Evolutionary conservation across 352 stramenopile genomes (phyloP).

Genomic region (Pythium guiyangense): DNA sequence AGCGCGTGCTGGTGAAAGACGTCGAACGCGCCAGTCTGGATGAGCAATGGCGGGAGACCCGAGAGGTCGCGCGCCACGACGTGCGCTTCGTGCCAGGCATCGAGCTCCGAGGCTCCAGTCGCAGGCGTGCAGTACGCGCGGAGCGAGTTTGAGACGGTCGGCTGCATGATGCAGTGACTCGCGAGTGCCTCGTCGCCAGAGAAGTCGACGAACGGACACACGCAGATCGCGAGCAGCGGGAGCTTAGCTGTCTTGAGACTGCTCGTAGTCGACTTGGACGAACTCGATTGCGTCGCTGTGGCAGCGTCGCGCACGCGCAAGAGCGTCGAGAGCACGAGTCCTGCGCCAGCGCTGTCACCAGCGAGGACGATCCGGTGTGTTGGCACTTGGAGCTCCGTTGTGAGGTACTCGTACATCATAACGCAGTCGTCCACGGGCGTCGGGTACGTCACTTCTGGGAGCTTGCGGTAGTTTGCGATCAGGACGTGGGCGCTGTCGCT

Average conservation of each 20-base stretch:
- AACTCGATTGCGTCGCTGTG: too few species aligned
- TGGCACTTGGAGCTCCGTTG: slow-evolving; percentile 18
- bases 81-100: slow-evolving; percentile 30
- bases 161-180: slow-evolving; percentile 44
- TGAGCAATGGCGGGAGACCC: slow-evolving; percentile 33
- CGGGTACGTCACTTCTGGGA: slow-evolving; percentile 37
- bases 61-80: slow-evolving; percentile 37
- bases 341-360: slow-evolving; percentile 49
- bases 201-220: slow-evolving; percentile 48
- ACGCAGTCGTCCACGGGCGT: slow-evolving; percentile 42
- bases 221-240: slow-evolving; percentile 34
- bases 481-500: slow-evolving; percentile 31
- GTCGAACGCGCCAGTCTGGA: slow-evolving; percentile 45
- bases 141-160: slow-evolving; percentile 32
- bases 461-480: slow-evolving; percentile 69
- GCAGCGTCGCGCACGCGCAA: slow-evolving; percentile 25
- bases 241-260: slow-evolving; percentile 1
- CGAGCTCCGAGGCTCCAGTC: not conserved
- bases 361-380: slow-evolving; percentile 32
- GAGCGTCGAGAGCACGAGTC: slow-evolving; percentile 37
- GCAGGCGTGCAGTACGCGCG: slow-evolving; percentile 21
- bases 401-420: slow-evolving; percentile 41
- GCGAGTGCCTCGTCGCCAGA: slow-evolving; percentile 22
- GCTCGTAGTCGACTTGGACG: too few species aligned
- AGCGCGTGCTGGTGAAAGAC: slow-evolving; percentile 38